Percentiles rank a stretch among this genome's conserved stretches.
These are phyloP conservation scores for Solanum gracilifrons DNA, from an alignment of 257 asterid genomes.

Conservation along the genomic window DNA sequence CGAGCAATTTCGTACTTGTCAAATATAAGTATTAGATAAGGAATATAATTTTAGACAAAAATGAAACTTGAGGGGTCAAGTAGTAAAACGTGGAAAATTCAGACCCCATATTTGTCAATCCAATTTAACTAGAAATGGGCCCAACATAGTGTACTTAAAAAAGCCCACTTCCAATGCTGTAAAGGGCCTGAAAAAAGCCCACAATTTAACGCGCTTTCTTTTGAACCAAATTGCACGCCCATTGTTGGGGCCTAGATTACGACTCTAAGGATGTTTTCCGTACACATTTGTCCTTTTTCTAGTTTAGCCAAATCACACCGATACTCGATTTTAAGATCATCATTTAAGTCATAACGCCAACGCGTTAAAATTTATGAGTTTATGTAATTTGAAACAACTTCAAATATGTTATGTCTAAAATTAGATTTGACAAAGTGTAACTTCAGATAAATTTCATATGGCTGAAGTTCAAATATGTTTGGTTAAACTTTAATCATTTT, in stretches of 20 bases:
- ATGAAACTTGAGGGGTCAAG: not conserved
- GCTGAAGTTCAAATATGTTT: not conserved
- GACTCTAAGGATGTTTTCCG: not conserved
- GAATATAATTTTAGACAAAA: not conserved
- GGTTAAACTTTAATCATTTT: not conserved
- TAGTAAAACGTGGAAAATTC: not conserved
- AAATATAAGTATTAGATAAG: not conserved
- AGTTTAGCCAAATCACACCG: not conserved
- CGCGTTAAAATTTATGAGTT: not conserved
- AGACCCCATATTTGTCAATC: not conserved
- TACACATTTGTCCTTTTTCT: not conserved
- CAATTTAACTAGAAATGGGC: not conserved
- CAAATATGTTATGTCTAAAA: not conserved
- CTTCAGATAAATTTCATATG: not conserved
- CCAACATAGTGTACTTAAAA: conserved; percentile 4
- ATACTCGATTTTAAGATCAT: not conserved
- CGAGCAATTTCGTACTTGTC: not conserved
- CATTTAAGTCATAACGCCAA: not conserved
- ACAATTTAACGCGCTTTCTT: conserved; percentile 3
- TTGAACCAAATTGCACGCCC: not conserved
- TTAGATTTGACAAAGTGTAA: not conserved
- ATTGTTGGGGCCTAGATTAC: not conserved
- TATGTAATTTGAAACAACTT: not conserved
- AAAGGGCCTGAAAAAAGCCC: not conserved
- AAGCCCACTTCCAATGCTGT: not conserved